Percentiles rank a stretch among this genome's conserved stretches.
phyloP scores from a whole-genome alignment of 331 rosid genomes.

The Malus hybrid region DNA sequence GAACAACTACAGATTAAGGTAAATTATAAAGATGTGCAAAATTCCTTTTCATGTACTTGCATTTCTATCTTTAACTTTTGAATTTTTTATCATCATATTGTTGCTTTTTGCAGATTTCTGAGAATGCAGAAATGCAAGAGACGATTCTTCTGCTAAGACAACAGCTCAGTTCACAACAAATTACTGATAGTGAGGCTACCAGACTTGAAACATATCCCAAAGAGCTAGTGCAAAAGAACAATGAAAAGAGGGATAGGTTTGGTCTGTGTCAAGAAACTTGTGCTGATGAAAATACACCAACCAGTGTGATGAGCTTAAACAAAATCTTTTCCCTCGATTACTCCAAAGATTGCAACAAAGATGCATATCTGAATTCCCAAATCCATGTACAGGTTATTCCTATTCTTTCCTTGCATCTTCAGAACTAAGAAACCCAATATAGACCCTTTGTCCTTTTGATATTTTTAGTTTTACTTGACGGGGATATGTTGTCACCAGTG shows the following conservation, averaged over 20 bases:
- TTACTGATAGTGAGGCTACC: conserved; percentile 23
- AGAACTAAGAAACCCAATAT: conserved; percentile 4
- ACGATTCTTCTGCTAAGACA: conserved; percentile 55
- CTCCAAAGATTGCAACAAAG: conserved; percentile 31
- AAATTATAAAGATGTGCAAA: conserved; percentile 5
- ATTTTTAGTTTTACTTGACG: conserved; percentile 7
- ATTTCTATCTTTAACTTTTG: conserved; percentile 2
- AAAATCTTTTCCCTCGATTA: conserved; percentile 41
- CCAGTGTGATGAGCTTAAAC: conserved; percentile 46
- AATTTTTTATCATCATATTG: background rate
- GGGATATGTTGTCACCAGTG: conserved; percentile 1
- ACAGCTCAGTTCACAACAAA: conserved; percentile 34
- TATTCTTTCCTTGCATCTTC: conserved; percentile 11
- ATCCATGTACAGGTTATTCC: conserved; percentile 49
- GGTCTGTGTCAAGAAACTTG: conserved; percentile 27
- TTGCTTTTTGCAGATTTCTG: conserved; percentile 39
- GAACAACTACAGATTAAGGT: conserved; percentile 82
- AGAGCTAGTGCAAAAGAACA: conserved; percentile 24
- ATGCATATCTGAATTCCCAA: conserved; percentile 37
- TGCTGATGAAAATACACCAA: conserved; percentile 41
- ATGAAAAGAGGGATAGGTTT: conserved; percentile 17
- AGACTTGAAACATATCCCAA: conserved; percentile 12
- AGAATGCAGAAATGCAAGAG: conserved; percentile 69
- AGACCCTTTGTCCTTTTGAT: conserved; percentile 1
- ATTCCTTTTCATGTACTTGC: conserved; percentile 8